phyloP scores from a whole-genome alignment of 2,329 filamentous ascomycete species.

The Ampelomyces quisqualis region DNA sequence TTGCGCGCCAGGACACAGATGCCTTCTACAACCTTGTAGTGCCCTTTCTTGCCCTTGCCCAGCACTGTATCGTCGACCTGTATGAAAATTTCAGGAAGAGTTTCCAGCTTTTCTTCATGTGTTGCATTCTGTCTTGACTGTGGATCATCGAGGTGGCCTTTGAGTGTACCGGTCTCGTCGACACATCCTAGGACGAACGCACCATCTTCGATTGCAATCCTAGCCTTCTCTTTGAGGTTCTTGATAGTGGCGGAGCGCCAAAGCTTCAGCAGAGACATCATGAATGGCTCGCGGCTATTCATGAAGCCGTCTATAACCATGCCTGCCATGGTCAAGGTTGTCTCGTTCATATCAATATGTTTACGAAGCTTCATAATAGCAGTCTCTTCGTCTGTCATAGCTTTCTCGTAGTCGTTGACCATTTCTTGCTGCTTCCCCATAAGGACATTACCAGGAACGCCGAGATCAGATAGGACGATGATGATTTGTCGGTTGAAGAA shows the following conservation, averaged over 20 bases:
- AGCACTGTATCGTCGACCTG: slow-evolving; percentile 69
- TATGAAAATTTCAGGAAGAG: slow-evolving; percentile 82
- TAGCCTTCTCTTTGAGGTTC: slow-evolving; percentile 87
- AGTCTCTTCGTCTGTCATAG: slow-evolving; percentile 64
- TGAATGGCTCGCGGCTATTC: slow-evolving; percentile 72
- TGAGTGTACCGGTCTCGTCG: slow-evolving; percentile 76
- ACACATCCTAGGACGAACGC: slow-evolving; percentile 86
- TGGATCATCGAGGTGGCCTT: slow-evolving; percentile 65
- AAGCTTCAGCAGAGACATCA: slow-evolving; percentile 72
- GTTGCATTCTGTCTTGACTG: slow-evolving; percentile 49
- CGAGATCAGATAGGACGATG: slow-evolving; percentile 75
- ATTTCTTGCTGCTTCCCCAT: slow-evolving; percentile 66
- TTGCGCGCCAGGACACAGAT: slow-evolving; percentile 86
- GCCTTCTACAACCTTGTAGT: slow-evolving; percentile 69
- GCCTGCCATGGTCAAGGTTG: slow-evolving; percentile 69
- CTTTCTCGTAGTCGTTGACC: slow-evolving; percentile 65
- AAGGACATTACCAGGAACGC: slow-evolving; percentile 69
- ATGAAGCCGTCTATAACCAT: slow-evolving; percentile 83
- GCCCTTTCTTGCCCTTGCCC: slow-evolving; percentile 50
- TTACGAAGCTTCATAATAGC: slow-evolving; percentile 70
- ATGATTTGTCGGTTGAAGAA: slow-evolving; percentile 91
- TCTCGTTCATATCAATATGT: slow-evolving; percentile 83
- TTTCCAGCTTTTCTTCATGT: slow-evolving; percentile 42
- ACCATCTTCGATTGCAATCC: slow-evolving; percentile 76
- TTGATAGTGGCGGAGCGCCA: slow-evolving; percentile 92